Evolutionary conservation across 306 rosid species (phyloP), one percentile per base, ranked within the genome.

Genomic region (Trifolium pratense): DNA sequence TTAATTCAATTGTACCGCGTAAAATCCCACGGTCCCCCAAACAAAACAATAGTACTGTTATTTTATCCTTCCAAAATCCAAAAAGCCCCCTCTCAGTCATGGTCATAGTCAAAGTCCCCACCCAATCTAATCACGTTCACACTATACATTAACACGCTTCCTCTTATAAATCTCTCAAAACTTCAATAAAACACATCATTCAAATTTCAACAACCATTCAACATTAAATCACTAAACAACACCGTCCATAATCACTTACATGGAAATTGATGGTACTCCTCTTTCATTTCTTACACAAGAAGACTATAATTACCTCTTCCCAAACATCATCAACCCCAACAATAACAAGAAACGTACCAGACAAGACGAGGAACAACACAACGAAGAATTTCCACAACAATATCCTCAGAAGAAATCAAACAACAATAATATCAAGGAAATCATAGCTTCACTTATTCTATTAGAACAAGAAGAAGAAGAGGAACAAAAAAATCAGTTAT

Each of bases 381-480:
- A 29, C 32, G 29, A n/a, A n/a, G n/a, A n/a, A n/a, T n/a, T n/a
- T n/a, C n/a, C n/a, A n/a, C n/a, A n/a, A n/a, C n/a, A n/a, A n/a
- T n/a, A n/a, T n/a, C n/a, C n/a, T n/a, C n/a, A n/a, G n/a, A n/a
- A n/a, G 8, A 56, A 23, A 13, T 32, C 5, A 23, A 56, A 32
- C 10, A 8, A 32, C 1, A 65, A 62, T 37, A 53, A 31, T 4
- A 36, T 86, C 7, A 84, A 25, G 39, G 84, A 83, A 12, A 79
- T 91, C 5, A 61, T 88, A 12, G 62, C 84, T 23, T 82, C 97
- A 3, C 37, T 88, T 4, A 20, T 82, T 13, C 3, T 91, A 5
- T 34, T 87, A 3, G 92, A 87, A 0, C 89, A 88, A 65, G 90
- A 87, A 46, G 94, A 82, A 72, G 82, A 75, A 60, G 79, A 13